phyloP scores from a whole-genome alignment of 179 eudicot genomes.

The Camellia oleifera region DNA sequence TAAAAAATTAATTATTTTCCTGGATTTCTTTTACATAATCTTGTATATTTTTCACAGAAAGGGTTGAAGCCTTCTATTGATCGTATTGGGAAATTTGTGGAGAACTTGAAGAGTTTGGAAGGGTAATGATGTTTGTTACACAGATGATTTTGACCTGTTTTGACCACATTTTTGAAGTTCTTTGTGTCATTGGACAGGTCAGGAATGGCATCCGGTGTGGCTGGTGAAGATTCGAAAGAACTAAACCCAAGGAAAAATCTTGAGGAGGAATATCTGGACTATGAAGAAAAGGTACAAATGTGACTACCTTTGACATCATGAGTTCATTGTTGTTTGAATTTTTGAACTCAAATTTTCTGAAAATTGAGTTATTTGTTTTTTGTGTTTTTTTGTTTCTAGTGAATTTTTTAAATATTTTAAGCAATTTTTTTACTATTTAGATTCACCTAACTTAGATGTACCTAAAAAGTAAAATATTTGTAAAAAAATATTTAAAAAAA shows the following conservation, averaged over 20 bases:
- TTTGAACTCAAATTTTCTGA: neutral
- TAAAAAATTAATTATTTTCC: neutral
- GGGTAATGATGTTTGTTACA: slow-evolving; percentile 50
- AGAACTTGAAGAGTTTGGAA: slow-evolving; percentile 71
- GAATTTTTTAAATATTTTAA: too few species aligned
- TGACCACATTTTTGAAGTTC: slow-evolving; percentile 2
- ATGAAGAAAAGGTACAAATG: slow-evolving; percentile 76
- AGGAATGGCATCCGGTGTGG: slow-evolving; percentile 34
- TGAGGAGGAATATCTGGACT: slow-evolving; percentile 88
- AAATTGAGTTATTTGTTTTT: too few species aligned
- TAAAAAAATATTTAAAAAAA: too few species aligned
- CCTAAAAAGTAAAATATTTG: too few species aligned
- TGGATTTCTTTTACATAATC: neutral
- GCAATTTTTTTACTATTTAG: too few species aligned
- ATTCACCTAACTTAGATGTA: too few species aligned
- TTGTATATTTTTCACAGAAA: slow-evolving; percentile 44
- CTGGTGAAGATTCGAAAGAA: slow-evolving; percentile 39
- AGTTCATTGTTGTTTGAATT: neutral
- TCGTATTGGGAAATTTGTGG: slow-evolving; percentile 67
- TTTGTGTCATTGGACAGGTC: slow-evolving; percentile 33
- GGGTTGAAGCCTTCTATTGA: slow-evolving; percentile 84
- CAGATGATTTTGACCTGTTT: neutral
- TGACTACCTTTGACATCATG: neutral
- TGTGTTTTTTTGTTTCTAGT: too few species aligned
- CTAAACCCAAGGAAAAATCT: slow-evolving; percentile 68